Conservation (phyloP, 768 basidiomycete genomes). For the Lactifluus rugatus region DNA sequence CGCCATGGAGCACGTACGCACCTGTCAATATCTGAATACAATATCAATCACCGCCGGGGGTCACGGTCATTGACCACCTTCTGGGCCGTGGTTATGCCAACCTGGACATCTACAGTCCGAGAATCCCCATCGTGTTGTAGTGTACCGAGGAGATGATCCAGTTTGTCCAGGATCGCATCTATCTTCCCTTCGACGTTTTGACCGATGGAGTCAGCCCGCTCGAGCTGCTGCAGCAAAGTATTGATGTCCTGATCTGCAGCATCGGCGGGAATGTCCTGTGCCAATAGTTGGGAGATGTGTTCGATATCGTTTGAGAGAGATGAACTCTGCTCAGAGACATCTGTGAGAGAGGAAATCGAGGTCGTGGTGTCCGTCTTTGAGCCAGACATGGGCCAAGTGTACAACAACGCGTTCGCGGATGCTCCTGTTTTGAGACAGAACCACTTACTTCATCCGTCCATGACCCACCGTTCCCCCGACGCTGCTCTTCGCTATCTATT, state of each 20-base stretch:
- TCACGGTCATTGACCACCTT: background rate
- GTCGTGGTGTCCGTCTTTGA: background rate
- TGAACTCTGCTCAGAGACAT: background rate
- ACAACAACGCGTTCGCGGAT: background rate
- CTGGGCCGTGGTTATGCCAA: background rate
- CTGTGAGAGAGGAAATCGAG: background rate
- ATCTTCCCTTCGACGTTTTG: slow-evolving; percentile 51
- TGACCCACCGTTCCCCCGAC: slow-evolving; percentile 16
- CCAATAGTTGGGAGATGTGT: slow-evolving; percentile 27
- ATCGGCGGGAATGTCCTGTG: slow-evolving; percentile 22
- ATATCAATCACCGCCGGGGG: background rate
- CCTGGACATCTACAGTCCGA: background rate
- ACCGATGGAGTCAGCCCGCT: slow-evolving; percentile 50
- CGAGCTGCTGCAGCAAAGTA: slow-evolving; percentile 46
- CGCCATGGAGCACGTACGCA: background rate
- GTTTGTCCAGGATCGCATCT: slow-evolving; percentile 47
- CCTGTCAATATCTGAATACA: background rate
- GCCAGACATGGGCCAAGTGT: background rate
- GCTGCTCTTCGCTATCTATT: slow-evolving; percentile 14
- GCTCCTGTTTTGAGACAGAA: background rate
- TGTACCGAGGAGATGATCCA: slow-evolving; percentile 43
- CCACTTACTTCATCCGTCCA: background rate
- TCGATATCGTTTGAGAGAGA: slow-evolving; percentile 32
- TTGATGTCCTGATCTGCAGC: slow-evolving; percentile 36
- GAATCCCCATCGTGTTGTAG: slow-evolving; percentile 29